Evolutionary conservation across 75 land plant species (phyloP).

Genomic region (Chamaecyparis obtusa): DNA sequence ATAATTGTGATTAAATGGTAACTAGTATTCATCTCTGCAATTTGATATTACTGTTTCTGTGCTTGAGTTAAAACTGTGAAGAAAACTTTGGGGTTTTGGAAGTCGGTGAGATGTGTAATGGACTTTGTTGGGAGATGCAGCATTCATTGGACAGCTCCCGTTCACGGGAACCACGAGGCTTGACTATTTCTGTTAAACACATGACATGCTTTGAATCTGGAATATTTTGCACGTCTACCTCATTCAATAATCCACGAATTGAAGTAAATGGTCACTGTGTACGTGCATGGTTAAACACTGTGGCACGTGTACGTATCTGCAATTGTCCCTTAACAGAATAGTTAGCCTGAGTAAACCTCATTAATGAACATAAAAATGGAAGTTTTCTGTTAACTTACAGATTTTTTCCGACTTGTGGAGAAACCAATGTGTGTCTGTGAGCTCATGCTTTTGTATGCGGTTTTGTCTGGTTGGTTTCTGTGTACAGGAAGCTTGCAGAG

Average conservation of each 20-base stretch:
- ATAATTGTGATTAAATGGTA: neutral
- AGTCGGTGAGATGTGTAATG: neutral
- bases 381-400: neutral
- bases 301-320: slow-evolving; percentile 3
- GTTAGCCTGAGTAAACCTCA: neutral
- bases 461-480: neutral
- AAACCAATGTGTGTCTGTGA: no score
- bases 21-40: neutral
- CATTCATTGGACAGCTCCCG: neutral
- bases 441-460: neutral
- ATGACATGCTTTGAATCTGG: slow-evolving; percentile 5
- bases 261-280: neutral
- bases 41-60: neutral
- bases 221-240: neutral
- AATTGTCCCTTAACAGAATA: neutral
- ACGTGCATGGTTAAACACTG: slow-evolving; percentile 7
- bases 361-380: neutral
- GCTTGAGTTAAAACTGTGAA: neutral
- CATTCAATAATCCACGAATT: neutral
- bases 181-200: neutral
- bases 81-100: neutral
- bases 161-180: slow-evolving; percentile 8
- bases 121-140: neutral
- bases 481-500: slow-evolving; percentile 51
- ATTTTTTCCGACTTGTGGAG: neutral